phyloP scores from a whole-genome alignment of 2,329 filamentous ascomycete species.

The Neoascochyta sp. region DNA sequence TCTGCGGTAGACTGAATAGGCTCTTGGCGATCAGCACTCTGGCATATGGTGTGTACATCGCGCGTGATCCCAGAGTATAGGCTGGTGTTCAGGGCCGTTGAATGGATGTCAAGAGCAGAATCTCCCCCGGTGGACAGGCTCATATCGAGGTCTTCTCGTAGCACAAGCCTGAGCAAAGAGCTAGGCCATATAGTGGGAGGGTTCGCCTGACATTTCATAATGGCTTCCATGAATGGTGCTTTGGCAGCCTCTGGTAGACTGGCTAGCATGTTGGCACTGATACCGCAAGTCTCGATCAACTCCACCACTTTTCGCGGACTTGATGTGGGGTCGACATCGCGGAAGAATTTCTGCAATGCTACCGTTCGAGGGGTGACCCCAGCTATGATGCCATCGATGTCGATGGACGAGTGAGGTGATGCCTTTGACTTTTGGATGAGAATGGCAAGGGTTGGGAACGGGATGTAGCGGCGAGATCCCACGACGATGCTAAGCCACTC shows the following conservation, averaged over 20 bases:
- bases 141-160: slow-evolving; percentile 71
- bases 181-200: slow-evolving; percentile 74
- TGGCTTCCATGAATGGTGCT: slow-evolving; percentile 75
- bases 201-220: slow-evolving; percentile 76
- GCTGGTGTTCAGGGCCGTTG: slow-evolving; percentile 7
- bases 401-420: slow-evolving; percentile 36
- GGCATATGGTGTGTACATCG: slow-evolving; percentile 76
- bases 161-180: slow-evolving; percentile 69
- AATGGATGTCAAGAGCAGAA: slow-evolving; percentile 22
- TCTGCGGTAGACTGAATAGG: slow-evolving; percentile 76
- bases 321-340: slow-evolving; percentile 38
- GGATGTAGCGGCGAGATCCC: slow-evolving; percentile 26
- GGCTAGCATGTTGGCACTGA: slow-evolving; percentile 66
- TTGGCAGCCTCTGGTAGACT: slow-evolving; percentile 83
- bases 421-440: slow-evolving; percentile 37
- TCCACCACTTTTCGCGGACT: slow-evolving; percentile 64
- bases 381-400: slow-evolving; percentile 35
- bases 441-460: slow-evolving; percentile 38
- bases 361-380: slow-evolving; percentile 53
- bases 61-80: slow-evolving; percentile 34
- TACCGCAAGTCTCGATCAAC: slow-evolving; percentile 66
- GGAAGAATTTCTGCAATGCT: slow-evolving; percentile 67
- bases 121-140: slow-evolving; percentile 17
- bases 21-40: slow-evolving; percentile 59
- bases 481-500: slow-evolving; percentile 44